Percentiles rank a stretch among this genome's conserved stretches.
Evolutionary conservation across 257 asterid species (phyloP).

Genomic region (Gentiana straminea): DNA sequence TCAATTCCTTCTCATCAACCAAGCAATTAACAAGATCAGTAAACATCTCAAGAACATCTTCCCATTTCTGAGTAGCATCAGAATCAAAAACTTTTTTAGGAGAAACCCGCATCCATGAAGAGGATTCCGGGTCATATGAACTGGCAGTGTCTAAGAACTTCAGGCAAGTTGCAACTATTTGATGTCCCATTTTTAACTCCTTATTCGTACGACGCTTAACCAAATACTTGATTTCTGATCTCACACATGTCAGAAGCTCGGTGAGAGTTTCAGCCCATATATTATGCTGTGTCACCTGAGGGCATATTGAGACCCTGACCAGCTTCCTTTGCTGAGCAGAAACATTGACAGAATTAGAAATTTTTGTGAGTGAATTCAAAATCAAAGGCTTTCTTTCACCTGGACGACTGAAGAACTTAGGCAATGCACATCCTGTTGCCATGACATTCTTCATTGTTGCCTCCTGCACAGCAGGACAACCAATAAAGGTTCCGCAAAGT

Average conservation of each 20-base stretch:
- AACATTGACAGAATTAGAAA: constrained; percentile 45
- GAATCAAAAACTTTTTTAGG: constrained; percentile 35
- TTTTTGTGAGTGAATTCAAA: constrained; percentile 46
- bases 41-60: constrained; percentile 54
- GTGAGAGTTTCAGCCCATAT: constrained; percentile 56
- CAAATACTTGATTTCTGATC: constrained; percentile 39
- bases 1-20: constrained; percentile 27
- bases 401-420: constrained; percentile 24
- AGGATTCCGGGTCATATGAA: constrained; percentile 49
- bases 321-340: constrained; percentile 74
- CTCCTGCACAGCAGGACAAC: constrained; percentile 48
- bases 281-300: constrained; percentile 66
- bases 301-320: constrained; percentile 53
- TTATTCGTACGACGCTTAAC: constrained; percentile 19
- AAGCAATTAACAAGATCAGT: constrained; percentile 30
- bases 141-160: constrained; percentile 40
- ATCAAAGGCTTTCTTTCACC: constrained; percentile 40
- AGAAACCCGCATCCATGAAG: constrained; percentile 83
- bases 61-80: constrained; percentile 46
- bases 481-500: constrained; percentile 40
- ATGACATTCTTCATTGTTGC: constrained; percentile 30
- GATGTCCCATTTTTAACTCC: constrained; percentile 45
- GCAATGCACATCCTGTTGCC: constrained; percentile 18
- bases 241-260: constrained; percentile 44
- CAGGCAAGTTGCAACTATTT: constrained; percentile 44